A percentile compares a stretch with the other conserved stretches of the same genome.
Conservation (phyloP, 345 rosid species). For the Euphorbia peplus region DNA sequence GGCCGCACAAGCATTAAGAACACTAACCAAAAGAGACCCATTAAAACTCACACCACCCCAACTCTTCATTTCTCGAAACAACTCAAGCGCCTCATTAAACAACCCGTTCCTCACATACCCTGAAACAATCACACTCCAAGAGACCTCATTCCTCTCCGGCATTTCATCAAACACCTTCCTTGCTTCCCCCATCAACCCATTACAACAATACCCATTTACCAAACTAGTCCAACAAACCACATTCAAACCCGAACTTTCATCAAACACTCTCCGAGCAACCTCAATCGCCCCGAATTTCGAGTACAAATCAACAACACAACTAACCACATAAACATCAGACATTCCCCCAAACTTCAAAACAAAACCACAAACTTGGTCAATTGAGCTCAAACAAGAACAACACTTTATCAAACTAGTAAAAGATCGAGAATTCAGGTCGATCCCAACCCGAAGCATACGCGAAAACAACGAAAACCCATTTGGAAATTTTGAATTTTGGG, state of each 20-base stretch:
- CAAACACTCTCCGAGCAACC: constrained; percentile 22
- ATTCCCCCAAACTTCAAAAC: constrained; percentile 26
- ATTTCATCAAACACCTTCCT: constrained; percentile 29
- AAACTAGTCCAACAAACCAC: constrained; percentile 36
- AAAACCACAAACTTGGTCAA: constrained; percentile 24
- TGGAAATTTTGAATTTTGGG: constrained; percentile 11
- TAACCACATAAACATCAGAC: constrained; percentile 21
- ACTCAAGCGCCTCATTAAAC: constrained; percentile 29
- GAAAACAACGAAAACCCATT: constrained; percentile 23
- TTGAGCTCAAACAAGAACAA: constrained; percentile 17
- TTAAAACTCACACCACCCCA: not conserved
- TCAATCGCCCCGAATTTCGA: constrained; percentile 22
- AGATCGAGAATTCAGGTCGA: constrained; percentile 24
- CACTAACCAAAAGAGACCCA: constrained; percentile 32
- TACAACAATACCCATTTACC: constrained; percentile 17
- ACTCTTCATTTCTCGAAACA: constrained; percentile 29
- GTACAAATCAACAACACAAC: constrained; percentile 24
- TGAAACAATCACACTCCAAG: constrained; percentile 36
- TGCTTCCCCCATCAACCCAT: constrained; percentile 26
- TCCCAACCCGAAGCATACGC: constrained; percentile 21
- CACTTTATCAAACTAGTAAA: constrained; percentile 27
- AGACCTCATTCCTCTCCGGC: constrained; percentile 27
- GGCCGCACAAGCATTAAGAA: constrained; percentile 31
- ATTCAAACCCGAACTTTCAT: constrained; percentile 15
- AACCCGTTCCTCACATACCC: constrained; percentile 28